Base-by-base conservation (phyloP, 1,284 basidiomycete species). In the Papiliotrema fonsecae region DNA sequence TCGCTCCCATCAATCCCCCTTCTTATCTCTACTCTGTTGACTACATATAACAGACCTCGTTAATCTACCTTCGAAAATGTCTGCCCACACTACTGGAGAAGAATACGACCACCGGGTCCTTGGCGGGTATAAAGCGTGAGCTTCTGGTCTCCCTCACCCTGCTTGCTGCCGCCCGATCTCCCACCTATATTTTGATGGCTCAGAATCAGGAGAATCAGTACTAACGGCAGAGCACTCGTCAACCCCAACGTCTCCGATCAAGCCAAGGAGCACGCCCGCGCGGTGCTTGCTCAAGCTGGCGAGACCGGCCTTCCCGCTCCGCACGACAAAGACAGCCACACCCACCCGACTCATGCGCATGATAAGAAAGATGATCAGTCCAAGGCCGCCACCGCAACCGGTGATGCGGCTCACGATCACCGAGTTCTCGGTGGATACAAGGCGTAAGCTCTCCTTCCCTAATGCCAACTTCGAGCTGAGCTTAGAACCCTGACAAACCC, bases 401-500 rank as follows among this genome's bases (percentile, higher is more conserved):
- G n/a, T 16, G 30, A 16, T 31, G 30, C 30, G 9, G 30, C 30
- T 16, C 10, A 10, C 30, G 30, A 31, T 9, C 30, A 10, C 10
- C 34, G 16, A 19, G 6, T 5, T 6, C 5, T 35, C 19, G 34
- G 19, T 35, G 34, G 34, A 5, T 35, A 19, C 16, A 35, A 35
- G 16, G 34, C 30, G 30, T 31, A 16, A 10, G 34, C 14, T 19
- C 16, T 35, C 16, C 34, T 19, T 35, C 16, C 19, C 19, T 35
- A 19, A 35, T 35, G 34, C n/a, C n/a, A n/a, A n/a, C n/a, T n/a
- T n/a, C n/a, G n/a, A n/a, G 24, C 19, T 26, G 26, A 19, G 38
- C 25, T 25, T 31, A 47, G 45, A 6, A 40, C 45, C 7, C n/a
- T 40, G 6, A 26, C 27, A 11, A 47, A 47, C 22, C 45, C 45